These are phyloP conservation scores for Trichoderma koningiopsis DNA, from an alignment of 2,329 filamentous ascomycete genomes.

Conservation along the genomic window DNA sequence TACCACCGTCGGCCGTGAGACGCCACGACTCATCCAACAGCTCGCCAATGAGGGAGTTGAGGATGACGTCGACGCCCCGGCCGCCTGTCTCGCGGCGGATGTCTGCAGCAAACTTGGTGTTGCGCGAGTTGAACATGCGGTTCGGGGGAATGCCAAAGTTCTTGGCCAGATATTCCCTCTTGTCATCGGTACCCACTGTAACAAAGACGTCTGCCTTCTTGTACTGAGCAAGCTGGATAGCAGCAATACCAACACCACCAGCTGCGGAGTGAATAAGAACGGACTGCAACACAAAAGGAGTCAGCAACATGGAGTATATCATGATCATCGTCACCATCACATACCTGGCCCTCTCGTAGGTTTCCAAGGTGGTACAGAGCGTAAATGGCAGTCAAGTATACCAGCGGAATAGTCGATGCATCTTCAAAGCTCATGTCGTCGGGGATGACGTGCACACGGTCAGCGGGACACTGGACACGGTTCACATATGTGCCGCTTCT, in stretches of 20 bases:
- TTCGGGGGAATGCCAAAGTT: constrained; percentile 34
- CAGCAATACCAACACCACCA: constrained; percentile 37
- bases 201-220: constrained; percentile 27
- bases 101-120: constrained; percentile 21
- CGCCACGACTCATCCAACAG: background rate
- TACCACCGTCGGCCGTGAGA: background rate
- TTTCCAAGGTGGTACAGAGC: background rate
- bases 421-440: constrained; percentile 36
- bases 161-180: background rate
- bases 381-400: background rate
- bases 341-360: constrained; percentile 20
- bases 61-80: constrained; percentile 29
- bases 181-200: background rate
- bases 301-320: too few species aligned
- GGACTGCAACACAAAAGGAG: background rate
- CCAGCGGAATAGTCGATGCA: constrained; percentile 38
- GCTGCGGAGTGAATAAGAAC: constrained; percentile 40
- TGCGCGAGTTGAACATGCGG: constrained; percentile 36
- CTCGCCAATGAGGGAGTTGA: background rate
- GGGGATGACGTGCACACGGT: background rate
- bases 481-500: background rate
- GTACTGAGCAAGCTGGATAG: constrained; percentile 33
- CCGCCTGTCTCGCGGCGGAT: constrained; percentile 12
- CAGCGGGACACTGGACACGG: background rate
- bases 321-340: too few species aligned